Conservation (phyloP, 371 early-diverging fungal genomes). For the Rhizopus arrhizus region DNA sequence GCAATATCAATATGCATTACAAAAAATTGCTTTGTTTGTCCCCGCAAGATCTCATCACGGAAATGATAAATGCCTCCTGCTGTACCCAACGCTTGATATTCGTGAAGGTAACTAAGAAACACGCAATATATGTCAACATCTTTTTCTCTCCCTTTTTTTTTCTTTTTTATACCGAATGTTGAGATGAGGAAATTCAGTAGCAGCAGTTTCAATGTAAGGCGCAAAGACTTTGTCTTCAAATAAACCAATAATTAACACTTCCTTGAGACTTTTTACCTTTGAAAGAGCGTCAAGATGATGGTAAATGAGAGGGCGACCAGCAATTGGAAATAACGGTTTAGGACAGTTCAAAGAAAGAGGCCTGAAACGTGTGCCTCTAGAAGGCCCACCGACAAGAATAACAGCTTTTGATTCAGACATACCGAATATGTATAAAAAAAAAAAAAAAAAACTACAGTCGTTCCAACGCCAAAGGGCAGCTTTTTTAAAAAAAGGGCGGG, state of each 20-base stretch:
- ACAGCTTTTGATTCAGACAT: slow-evolving; percentile 69
- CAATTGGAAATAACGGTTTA: slow-evolving; percentile 97
- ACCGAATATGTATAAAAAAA: slow-evolving; percentile 2
- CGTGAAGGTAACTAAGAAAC: slow-evolving; percentile 80
- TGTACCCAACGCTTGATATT: slow-evolving; percentile 94
- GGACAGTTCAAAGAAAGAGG: slow-evolving; percentile 92
- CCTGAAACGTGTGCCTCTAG: slow-evolving; percentile 93
- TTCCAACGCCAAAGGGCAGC: neutral
- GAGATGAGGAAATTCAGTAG: slow-evolving; percentile 80
- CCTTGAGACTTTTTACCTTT: slow-evolving; percentile 82
- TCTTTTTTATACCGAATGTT: slow-evolving; percentile 70
- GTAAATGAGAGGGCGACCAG: slow-evolving; percentile 90
- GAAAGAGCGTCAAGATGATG: slow-evolving; percentile 93
- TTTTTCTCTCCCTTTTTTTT: neutral
- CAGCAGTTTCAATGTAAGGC: slow-evolving; percentile 78
- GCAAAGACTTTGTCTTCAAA: slow-evolving; percentile 91
- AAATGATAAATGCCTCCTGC: slow-evolving; percentile 97
- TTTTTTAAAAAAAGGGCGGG: neutral
- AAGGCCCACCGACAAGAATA: slow-evolving; percentile 95
- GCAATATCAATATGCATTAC: slow-evolving; percentile 96
- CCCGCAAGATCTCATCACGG: slow-evolving; percentile 91
- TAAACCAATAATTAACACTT: slow-evolving; percentile 93
- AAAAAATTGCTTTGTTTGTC: slow-evolving; percentile 87
- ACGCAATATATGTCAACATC: neutral
- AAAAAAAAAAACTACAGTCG: slow-evolving; percentile 1